Conservation (phyloP, 2,329 filamentous ascomycete genomes). For the Neonectria ditissima region DNA sequence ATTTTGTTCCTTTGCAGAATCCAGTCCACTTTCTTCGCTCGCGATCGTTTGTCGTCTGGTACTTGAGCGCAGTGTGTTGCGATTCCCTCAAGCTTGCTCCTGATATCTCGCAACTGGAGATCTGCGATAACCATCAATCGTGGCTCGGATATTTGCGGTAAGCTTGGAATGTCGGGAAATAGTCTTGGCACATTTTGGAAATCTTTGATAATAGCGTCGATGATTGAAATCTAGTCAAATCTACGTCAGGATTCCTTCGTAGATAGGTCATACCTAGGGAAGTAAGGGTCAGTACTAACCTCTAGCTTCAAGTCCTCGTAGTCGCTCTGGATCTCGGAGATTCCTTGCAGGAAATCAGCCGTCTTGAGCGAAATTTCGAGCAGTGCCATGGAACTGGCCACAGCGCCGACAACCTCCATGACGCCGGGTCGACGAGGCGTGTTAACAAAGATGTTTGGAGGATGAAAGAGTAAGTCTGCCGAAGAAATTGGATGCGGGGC, state of each 20-base stretch:
- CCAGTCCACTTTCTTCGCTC: constrained; percentile 21
- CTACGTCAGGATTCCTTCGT: background rate
- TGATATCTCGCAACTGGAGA: constrained; percentile 5
- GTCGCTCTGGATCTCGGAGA: constrained; percentile 6
- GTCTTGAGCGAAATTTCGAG: constrained; percentile 20
- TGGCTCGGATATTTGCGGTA: background rate
- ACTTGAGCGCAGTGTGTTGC: background rate
- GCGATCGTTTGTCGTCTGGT: background rate
- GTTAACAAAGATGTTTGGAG: background rate
- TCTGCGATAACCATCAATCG: background rate
- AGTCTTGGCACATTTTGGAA: background rate
- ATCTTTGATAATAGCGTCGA: background rate
- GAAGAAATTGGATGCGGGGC: background rate
- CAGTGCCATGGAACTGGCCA: constrained; percentile 30
- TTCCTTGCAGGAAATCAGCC: constrained; percentile 20
- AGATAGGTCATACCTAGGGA: background rate
- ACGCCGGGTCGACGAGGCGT: background rate
- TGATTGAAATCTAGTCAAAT: background rate
- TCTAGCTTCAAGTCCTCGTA: constrained; percentile 4
- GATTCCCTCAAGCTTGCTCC: background rate
- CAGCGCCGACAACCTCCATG: constrained; percentile 28
- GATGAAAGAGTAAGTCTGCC: background rate
- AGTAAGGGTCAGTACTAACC: background rate
- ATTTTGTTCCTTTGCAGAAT: background rate
- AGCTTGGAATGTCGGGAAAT: background rate